phyloP scores from a whole-genome alignment of 257 asterid species.

The Jaltomata sinuosa region DNA sequence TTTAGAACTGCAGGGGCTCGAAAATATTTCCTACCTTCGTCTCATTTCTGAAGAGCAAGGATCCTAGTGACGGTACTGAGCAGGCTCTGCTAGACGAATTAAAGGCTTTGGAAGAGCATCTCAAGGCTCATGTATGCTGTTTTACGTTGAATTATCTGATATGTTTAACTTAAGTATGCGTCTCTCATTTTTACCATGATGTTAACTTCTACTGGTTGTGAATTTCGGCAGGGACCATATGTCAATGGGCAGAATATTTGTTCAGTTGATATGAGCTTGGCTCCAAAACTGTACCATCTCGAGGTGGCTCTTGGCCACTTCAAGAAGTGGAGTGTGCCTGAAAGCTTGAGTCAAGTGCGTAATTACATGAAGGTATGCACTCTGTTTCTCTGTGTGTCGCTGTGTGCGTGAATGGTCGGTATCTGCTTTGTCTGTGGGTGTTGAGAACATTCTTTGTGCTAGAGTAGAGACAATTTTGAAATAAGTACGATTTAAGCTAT shows the following conservation, averaged over 20 bases:
- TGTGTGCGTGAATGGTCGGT: not conserved
- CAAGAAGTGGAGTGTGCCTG: slow-evolving; percentile 65
- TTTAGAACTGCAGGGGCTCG: slow-evolving; percentile 40
- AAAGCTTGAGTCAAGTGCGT: slow-evolving; percentile 45
- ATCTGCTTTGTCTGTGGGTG: not conserved
- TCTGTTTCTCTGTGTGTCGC: not conserved
- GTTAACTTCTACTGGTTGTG: not conserved
- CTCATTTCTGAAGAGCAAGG: slow-evolving; percentile 74
- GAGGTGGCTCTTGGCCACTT: slow-evolving; percentile 64
- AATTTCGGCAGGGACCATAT: slow-evolving; percentile 50
- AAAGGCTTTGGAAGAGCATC: slow-evolving; percentile 67
- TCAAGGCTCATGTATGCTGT: slow-evolving; percentile 46
- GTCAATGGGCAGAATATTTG: slow-evolving; percentile 46
- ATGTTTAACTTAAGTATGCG: not conserved
- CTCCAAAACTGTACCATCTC: slow-evolving; percentile 68
- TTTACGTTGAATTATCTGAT: not conserved
- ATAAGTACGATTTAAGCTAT: not conserved
- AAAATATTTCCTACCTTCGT: slow-evolving; percentile 55
- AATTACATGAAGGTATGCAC: slow-evolving; percentile 47
- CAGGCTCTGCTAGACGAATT: slow-evolving; percentile 56
- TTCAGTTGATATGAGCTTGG: slow-evolving; percentile 71
- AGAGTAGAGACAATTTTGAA: not conserved
- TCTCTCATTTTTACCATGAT: not conserved
- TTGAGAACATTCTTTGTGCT: not conserved
- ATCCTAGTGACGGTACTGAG: slow-evolving; percentile 60